phyloP scores from a whole-genome alignment of 495 filamentous ascomycete species.

The Lineolata rhizophorae region DNA sequence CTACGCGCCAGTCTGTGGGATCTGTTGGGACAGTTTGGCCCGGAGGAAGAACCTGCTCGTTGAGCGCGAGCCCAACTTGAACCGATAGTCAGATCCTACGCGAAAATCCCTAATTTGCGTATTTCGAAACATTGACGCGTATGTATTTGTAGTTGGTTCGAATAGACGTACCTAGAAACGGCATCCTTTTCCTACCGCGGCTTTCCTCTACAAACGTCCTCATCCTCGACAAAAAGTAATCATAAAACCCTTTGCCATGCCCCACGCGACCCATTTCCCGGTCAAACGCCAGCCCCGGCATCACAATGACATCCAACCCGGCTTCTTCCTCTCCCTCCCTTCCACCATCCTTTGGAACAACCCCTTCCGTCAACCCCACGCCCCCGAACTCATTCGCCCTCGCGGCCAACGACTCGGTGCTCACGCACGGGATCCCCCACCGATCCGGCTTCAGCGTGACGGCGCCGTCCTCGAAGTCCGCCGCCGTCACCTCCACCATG shows the following conservation, averaged over 20 bases:
- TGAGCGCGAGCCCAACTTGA: slow-evolving; percentile 59
- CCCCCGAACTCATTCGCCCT: slow-evolving; percentile 51
- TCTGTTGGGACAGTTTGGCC: slow-evolving; percentile 42
- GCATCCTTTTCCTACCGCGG: slow-evolving; percentile 28
- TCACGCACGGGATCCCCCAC: slow-evolving; percentile 83
- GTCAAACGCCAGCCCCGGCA: slow-evolving; percentile 93
- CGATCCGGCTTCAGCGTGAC: slow-evolving; percentile 43
- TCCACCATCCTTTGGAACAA: too few species aligned
- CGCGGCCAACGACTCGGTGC: slow-evolving; percentile 31
- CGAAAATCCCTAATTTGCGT: too few species aligned
- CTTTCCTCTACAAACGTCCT: slow-evolving; percentile 17
- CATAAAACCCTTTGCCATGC: slow-evolving; percentile 95
- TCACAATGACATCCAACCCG: slow-evolving; percentile 66
- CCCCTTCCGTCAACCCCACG: slow-evolving; percentile 14
- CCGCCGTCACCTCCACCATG: slow-evolving; percentile 61
- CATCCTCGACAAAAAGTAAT: slow-evolving; percentile 68
- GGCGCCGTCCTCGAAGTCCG: slow-evolving; percentile 43
- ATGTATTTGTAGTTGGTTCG: too few species aligned
- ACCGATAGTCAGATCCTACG: too few species aligned
- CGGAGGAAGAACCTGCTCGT: slow-evolving; percentile 56
- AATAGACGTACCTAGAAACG: slow-evolving; percentile 41
- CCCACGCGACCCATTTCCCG: slow-evolving; percentile 51
- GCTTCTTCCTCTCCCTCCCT: slow-evolving; percentile 22
- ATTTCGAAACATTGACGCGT: too few species aligned
- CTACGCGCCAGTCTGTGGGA: slow-evolving; percentile 40